A percentile compares a stretch with the other conserved stretches of the same genome.
phyloP scores from a whole-genome alignment of 176 grass and related monocot species.

The Tuctoria greenei region DNA sequence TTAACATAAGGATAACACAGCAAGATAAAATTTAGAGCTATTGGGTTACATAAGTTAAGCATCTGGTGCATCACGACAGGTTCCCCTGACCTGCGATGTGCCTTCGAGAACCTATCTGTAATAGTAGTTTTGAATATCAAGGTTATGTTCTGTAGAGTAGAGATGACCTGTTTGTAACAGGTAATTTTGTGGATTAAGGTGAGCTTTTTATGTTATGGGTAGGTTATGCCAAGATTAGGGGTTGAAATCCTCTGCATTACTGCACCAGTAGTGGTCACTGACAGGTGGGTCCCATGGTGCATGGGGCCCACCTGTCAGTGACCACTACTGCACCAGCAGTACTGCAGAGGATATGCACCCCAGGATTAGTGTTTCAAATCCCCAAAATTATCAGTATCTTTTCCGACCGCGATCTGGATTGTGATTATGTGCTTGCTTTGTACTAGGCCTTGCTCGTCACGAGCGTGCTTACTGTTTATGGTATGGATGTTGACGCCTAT shows the following conservation, averaged over 20 bases:
- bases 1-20: not conserved
- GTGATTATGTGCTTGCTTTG: not conserved
- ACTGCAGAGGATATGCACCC: too few species aligned
- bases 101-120: not conserved
- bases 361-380: not conserved
- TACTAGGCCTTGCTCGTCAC: too few species aligned
- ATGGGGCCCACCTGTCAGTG: too few species aligned
- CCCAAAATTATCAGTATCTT: not conserved
- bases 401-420: not conserved
- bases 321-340: too few species aligned
- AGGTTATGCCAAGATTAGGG: constrained; percentile 1
- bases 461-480: too few species aligned
- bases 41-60: not conserved
- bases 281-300: too few species aligned
- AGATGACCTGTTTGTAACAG: not conserved
- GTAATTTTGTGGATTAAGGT: constrained; percentile 4
- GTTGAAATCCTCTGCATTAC: too few species aligned
- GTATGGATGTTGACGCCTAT: not conserved
- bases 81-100: not conserved
- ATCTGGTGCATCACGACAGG: not conserved
- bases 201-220: not conserved
- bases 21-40: constrained; percentile 1
- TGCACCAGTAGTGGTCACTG: too few species aligned
- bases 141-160: not conserved
- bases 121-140: constrained; percentile 14